These are phyloP conservation scores for Plenodomus tracheiphilus DNA, from an alignment of 2,329 filamentous ascomycete species.

Conservation along the genomic window DNA sequence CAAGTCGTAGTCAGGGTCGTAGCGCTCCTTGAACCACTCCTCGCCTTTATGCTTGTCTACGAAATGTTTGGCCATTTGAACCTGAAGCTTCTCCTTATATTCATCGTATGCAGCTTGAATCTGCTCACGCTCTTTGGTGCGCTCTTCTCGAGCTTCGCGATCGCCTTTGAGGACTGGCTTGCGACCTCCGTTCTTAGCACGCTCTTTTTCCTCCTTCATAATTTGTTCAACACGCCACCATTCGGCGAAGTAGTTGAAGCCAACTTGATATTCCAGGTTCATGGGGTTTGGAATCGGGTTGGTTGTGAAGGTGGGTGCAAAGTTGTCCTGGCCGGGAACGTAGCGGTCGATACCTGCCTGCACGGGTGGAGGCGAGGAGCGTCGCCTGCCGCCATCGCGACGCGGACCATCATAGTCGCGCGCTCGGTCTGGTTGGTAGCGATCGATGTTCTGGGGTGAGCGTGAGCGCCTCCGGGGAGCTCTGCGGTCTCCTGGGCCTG, in stretches of 20 bases:
- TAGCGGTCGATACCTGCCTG: slow-evolving; percentile 81
- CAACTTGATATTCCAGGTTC: slow-evolving; percentile 75
- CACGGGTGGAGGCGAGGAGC: slow-evolving; percentile 61
- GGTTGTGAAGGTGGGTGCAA: slow-evolving; percentile 54
- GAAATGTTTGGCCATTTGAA: slow-evolving; percentile 82
- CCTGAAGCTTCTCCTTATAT: slow-evolving; percentile 67
- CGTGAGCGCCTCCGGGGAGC: slow-evolving; percentile 62
- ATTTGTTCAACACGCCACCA: slow-evolving; percentile 85
- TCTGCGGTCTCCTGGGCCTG: slow-evolving; percentile 36
- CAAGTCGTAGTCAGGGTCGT: slow-evolving; percentile 80
- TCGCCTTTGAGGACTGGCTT: slow-evolving; percentile 66
- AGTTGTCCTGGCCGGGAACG: slow-evolving; percentile 71
- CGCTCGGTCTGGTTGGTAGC: slow-evolving; percentile 73
- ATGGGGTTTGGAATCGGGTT: slow-evolving; percentile 76
- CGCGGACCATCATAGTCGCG: slow-evolving; percentile 69
- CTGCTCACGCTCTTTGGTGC: slow-evolving; percentile 75
- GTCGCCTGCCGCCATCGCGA: slow-evolving; percentile 64
- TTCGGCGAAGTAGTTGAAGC: slow-evolving; percentile 83
- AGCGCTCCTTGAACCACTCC: slow-evolving; percentile 97
- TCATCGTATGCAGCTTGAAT: slow-evolving; percentile 71
- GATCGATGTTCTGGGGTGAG: slow-evolving; percentile 71
- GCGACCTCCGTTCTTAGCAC: slow-evolving; percentile 68
- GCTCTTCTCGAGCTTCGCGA: slow-evolving; percentile 71
- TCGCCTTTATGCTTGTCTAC: slow-evolving; percentile 91
- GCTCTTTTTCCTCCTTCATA: slow-evolving; percentile 80